These are phyloP conservation scores for Paxillus ammoniavirescens DNA, from an alignment of 768 basidiomycete species.

Conservation along the genomic window DNA sequence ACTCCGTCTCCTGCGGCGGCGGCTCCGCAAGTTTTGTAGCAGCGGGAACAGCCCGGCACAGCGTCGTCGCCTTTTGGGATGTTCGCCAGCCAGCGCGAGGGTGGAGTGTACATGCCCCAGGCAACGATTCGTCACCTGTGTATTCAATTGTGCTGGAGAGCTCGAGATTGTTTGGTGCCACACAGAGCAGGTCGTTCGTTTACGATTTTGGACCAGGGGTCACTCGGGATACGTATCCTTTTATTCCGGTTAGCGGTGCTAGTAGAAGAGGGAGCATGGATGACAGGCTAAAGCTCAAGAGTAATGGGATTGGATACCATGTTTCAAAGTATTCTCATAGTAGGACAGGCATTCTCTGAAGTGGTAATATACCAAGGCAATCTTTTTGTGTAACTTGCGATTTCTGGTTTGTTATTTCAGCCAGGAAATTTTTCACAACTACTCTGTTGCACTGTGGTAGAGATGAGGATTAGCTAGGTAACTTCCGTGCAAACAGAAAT, in stretches of 20 bases:
- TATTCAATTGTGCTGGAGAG: constrained; percentile 75
- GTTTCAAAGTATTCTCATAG: constrained; percentile 47
- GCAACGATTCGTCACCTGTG: constrained; percentile 76
- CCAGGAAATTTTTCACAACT: not conserved
- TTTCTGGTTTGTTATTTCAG: not conserved
- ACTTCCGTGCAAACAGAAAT: constrained; percentile 19
- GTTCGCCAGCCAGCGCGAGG: constrained; percentile 58
- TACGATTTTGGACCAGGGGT: constrained; percentile 77
- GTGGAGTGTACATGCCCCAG: constrained; percentile 80
- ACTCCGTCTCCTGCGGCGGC: constrained; percentile 73
- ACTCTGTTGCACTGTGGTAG: constrained; percentile 9
- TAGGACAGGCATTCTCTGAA: constrained; percentile 11
- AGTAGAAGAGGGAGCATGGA: constrained; percentile 14
- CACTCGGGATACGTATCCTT: constrained; percentile 52
- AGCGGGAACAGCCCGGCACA: constrained; percentile 75
- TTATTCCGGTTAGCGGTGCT: constrained; percentile 20
- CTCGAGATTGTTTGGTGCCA: constrained; percentile 75
- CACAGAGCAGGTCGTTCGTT: constrained; percentile 74
- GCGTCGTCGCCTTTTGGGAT: constrained; percentile 82
- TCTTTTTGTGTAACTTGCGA: not conserved
- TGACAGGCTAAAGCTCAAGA: constrained; percentile 30
- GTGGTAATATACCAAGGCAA: not conserved
- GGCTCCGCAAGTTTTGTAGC: constrained; percentile 64
- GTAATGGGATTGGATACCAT: constrained; percentile 46
- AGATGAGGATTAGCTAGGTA: constrained; percentile 18